Base-by-base conservation (phyloP, 2,329 filamentous ascomycete species). In the Ophiostoma himal-ulmi region DNA sequence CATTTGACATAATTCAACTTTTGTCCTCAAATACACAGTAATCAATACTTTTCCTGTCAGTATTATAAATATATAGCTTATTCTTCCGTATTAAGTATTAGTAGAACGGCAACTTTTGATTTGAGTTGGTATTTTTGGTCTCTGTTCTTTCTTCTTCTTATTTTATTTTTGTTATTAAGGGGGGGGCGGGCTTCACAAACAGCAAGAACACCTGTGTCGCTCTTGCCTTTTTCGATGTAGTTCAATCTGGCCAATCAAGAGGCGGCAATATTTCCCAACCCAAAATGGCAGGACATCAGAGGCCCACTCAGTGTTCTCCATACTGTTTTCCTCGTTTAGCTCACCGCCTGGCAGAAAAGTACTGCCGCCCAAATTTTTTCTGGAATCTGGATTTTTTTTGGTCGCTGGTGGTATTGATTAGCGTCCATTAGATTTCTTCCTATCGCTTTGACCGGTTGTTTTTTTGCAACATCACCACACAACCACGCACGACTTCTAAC, bases 331-430 rank as follows among this genome's bases (percentile, higher is more conserved):
- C 41, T 7, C 5, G 22, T 41, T 54, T 8, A 44, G 3, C 54
- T 34, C 57, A 69, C 54, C 68, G 68, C 68, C 68, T 37, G 68
- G 68, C 68, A 69, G 39, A 69, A 69, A 34, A 37, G 37, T 44
- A 48, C 68, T 64, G 54, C 68, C 54, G 65, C 65, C 68, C 68
- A 68, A 68, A 57, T 26, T 57, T 54, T 57, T 57, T 26, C n/a
- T 36, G 26, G 48, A 62, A 62, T 22, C 34, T 60, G 20, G 48
- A 30, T 68, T 52, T 39, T 39, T 48, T 64, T 64, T 69, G 44
- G 17, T 60, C 67, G 17, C 30, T 64, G 26, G 22, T 60, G 44
- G 52, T 62, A 62, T 20, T 7, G 44, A 48, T 20, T 62, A 62
- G 52, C 57, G 60, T 20, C 17, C 34, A n/a, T 64, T 34, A 37